A percentile compares a stretch with the other conserved stretches of the same genome.
Evolutionary conservation across 331 rosid genomes (phyloP).

Genomic region (Quercus lobata): DNA sequence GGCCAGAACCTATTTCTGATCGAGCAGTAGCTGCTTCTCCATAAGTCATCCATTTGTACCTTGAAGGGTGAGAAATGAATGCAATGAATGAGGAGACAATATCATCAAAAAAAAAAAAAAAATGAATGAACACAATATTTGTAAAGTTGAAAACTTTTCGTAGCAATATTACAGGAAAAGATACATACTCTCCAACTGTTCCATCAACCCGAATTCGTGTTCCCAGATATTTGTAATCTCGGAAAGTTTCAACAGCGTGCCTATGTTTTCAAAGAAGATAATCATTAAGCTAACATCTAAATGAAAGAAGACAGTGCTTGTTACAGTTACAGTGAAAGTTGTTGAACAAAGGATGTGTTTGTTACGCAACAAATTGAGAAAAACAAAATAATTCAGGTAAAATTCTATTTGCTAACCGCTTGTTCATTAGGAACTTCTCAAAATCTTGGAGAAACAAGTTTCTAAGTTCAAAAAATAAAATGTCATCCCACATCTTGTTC

Average conservation of each 20-base stretch:
- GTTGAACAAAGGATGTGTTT: neutral
- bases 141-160: slow-evolving; percentile 10
- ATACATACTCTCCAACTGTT: slow-evolving; percentile 90
- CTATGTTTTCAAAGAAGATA: slow-evolving; percentile 41
- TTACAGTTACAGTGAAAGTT: neutral
- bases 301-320: neutral
- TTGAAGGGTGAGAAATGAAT: slow-evolving; percentile 23
- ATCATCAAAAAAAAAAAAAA: too few relatives aligned
- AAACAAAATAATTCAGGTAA: neutral
- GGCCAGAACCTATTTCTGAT: slow-evolving; percentile 87
- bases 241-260: slow-evolving; percentile 74
- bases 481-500: neutral
- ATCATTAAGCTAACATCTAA: slow-evolving; percentile 4
- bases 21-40: slow-evolving; percentile 96
- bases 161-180: slow-evolving; percentile 1
- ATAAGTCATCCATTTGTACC: slow-evolving; percentile 99
- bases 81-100: slow-evolving; percentile 16
- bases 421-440: neutral
- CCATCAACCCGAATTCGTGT: slow-evolving; percentile 89
- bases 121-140: neutral
- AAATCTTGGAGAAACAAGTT: slow-evolving; percentile 8
- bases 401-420: too few relatives aligned
- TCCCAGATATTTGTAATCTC: slow-evolving; percentile 91
- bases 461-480: neutral
- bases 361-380: neutral